phyloP scores from a whole-genome alignment of 352 stramenopile genomes.

The Globisporangium polare region DNA sequence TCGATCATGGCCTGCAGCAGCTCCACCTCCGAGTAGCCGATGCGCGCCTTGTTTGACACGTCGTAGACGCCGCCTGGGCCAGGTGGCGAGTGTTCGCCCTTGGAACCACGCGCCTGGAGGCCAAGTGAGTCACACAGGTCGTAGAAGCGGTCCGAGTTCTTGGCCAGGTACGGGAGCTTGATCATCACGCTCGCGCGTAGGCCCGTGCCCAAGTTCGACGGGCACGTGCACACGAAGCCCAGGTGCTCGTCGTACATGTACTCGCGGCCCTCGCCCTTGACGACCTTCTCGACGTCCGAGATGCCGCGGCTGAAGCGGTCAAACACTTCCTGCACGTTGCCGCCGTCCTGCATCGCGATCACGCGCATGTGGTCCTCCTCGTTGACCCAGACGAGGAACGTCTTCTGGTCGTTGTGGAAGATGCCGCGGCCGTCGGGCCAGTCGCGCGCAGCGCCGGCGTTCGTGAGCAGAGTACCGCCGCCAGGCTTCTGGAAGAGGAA shows the following conservation, averaged over 20 bases:
- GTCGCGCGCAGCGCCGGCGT: conserved; percentile 86
- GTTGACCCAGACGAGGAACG: conserved; percentile 89
- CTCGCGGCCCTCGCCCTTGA: conserved; percentile 74
- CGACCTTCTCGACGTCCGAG: conserved; percentile 65
- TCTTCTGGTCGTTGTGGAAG: conserved; percentile 91
- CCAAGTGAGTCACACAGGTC: conserved; percentile 71
- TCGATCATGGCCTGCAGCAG: conserved; percentile 96
- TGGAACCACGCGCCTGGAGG: conserved; percentile 76
- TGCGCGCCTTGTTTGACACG: conserved; percentile 92
- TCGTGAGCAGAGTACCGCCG: conserved; percentile 77
- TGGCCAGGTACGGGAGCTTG: conserved; percentile 74
- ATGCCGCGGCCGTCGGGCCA: conserved; percentile 92
- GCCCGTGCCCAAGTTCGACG: conserved; percentile 85
- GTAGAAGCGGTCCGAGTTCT: conserved; percentile 67
- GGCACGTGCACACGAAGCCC: conserved; percentile 85
- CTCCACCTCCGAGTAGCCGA: conserved; percentile 93
- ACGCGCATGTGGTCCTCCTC: conserved; percentile 91
- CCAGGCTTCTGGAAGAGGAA: conserved; percentile 94
- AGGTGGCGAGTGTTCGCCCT: conserved; percentile 79
- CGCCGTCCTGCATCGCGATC: conserved; percentile 88
- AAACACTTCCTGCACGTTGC: conserved; percentile 91
- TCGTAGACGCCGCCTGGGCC: conserved; percentile 89
- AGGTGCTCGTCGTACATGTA: conserved; percentile 91
- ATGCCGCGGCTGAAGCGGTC: conserved; percentile 80
- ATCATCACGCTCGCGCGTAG: conserved; percentile 84